Base-by-base conservation (phyloP, 2,329 filamentous ascomycete species). In the Fusarium incarnatum region DNA sequence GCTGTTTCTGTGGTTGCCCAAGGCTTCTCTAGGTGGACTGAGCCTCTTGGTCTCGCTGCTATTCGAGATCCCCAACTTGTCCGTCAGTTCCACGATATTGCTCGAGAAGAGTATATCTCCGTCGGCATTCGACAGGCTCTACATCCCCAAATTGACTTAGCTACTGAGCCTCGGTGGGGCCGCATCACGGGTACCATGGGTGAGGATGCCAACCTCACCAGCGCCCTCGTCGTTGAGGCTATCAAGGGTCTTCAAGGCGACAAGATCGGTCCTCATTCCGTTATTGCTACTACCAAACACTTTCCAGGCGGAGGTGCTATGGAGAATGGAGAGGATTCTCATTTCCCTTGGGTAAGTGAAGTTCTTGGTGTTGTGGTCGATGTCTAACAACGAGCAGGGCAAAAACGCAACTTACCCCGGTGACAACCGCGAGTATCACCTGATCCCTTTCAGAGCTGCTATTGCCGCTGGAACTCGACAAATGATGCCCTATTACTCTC, bases 401-500 rank as follows among this genome's bases (percentile, higher is more conserved):
- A 85, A 85, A 72, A 84, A 87, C 56, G 77, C 81, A 61, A 82
- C 81, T 0, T 87, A 86, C 50, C 85, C 85, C 1, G 85, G 84
- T 3, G 50, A 56, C 41, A 86, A 86, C 62, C 77, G 85, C 12
- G 83, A 86, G 2, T 79, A 86, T 58, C 84, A 86, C 60, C 76
- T 86, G 16, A 82, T 81, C 20, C 84, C 84, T 1, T 86, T 86
- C 78, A 82, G 79, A 47, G 83, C 83, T 1, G 84, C 84, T 11
- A 84, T 86, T 40, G 81, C 80, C 3, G 84, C 83, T 3, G 84
- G 84, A 18, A 80, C 84, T 0, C 74, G 83, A 4, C 84, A 86
- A 64, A 86, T 87, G 57, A 86, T 87, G 84, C 83, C 83, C 0
- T 85, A 84, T 73, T 85, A 85, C 69, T 83, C 82, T 0, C 78